Evolutionary conservation across 345 rosid genomes (phyloP).

Genomic region (Mallotus nudiflorus): DNA sequence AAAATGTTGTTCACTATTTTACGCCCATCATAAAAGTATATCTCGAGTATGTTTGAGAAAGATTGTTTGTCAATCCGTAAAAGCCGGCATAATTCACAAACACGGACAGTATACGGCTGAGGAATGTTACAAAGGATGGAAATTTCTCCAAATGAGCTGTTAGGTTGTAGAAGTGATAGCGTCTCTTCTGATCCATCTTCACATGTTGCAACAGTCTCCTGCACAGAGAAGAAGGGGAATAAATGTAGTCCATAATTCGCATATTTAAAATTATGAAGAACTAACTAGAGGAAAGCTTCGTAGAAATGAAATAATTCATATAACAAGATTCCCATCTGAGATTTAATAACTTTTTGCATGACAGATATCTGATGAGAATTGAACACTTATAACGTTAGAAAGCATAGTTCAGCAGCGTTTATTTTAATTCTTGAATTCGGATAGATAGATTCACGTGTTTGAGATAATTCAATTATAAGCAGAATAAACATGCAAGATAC

Average conservation of each 20-base stretch:
- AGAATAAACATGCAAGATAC: not conserved
- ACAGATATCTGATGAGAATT: not conserved
- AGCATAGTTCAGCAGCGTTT: too few species aligned
- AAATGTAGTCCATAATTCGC: not conserved
- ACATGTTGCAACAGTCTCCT: constrained; percentile 67
- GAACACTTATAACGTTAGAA: not conserved
- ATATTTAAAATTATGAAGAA: constrained; percentile 9
- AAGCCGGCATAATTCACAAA: constrained; percentile 71
- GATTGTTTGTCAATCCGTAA: constrained; percentile 90
- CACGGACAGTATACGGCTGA: constrained; percentile 83
- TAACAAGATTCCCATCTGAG: not conserved
- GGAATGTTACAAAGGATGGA: constrained; percentile 95
- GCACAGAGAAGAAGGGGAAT: constrained; percentile 6
- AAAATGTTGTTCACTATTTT: constrained; percentile 75
- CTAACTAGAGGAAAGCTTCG: not conserved
- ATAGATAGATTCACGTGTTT: too few species aligned
- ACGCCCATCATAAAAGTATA: constrained; percentile 86
- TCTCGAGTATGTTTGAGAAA: constrained; percentile 76
- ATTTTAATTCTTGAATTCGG: too few species aligned
- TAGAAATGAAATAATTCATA: not conserved
- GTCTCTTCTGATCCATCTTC: constrained; percentile 85
- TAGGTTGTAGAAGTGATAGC: constrained; percentile 50
- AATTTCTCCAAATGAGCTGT: constrained; percentile 81
- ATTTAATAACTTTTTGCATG: not conserved
- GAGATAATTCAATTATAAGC: not conserved